Evolutionary conservation across 2,329 filamentous ascomycete genomes (phyloP).

Genomic region (Plenodomus tracheiphilus): DNA sequence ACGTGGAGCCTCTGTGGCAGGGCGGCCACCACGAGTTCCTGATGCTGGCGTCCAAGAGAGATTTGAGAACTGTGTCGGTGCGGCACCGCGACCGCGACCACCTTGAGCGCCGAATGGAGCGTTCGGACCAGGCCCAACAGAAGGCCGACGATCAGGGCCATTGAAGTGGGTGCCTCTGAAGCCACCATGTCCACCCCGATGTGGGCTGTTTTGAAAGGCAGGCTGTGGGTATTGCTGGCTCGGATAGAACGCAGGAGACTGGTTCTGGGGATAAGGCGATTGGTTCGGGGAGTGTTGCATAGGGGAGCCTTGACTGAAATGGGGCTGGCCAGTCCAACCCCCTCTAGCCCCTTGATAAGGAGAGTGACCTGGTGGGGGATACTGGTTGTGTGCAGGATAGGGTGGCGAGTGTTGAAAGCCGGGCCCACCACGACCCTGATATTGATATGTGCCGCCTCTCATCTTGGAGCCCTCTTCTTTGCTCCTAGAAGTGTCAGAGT

Average conservation of each 20-base stretch:
- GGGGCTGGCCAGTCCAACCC: slow-evolving; percentile 53
- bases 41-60: slow-evolving; percentile 70
- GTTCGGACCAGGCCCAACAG: slow-evolving; percentile 47
- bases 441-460: slow-evolving; percentile 42
- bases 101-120: slow-evolving; percentile 46
- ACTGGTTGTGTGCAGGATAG: slow-evolving; percentile 60
- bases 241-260: slow-evolving; percentile 52
- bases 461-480: slow-evolving; percentile 35
- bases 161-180: slow-evolving; percentile 61
- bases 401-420: slow-evolving; percentile 64
- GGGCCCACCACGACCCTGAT: slow-evolving; percentile 43
- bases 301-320: slow-evolving; percentile 49
- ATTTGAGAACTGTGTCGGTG: slow-evolving; percentile 62
- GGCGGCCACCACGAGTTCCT: slow-evolving; percentile 57
- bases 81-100: slow-evolving; percentile 58
- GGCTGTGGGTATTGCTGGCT: slow-evolving; percentile 60
- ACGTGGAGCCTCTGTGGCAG: slow-evolving; percentile 44
- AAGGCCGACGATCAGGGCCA: slow-evolving; percentile 49
- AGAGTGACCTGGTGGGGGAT: slow-evolving; percentile 64
- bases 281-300: slow-evolving; percentile 49
- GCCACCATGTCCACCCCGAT: slow-evolving; percentile 56
- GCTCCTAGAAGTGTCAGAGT: slow-evolving; percentile 36
- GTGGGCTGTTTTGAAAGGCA: slow-evolving; percentile 52
- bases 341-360: slow-evolving; percentile 61
- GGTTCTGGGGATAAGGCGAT: slow-evolving; percentile 56